Evolutionary conservation across 2,329 filamentous ascomycete genomes (phyloP).

Genomic region (Aureobasidium uvarum): DNA sequence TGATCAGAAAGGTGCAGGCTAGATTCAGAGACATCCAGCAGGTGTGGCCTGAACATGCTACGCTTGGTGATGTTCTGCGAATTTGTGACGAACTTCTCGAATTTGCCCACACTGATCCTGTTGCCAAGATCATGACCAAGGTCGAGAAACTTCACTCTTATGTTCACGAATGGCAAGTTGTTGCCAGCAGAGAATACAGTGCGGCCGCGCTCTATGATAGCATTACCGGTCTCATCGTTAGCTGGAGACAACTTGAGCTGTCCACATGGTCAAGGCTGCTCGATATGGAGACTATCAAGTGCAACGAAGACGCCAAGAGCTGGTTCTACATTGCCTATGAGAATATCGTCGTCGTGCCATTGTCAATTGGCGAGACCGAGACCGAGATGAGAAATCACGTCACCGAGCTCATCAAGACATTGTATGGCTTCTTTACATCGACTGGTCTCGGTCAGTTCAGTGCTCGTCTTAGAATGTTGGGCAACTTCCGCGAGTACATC

Average conservation of each 20-base stretch:
- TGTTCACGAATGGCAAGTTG: slow-evolving; percentile 92
- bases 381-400: slow-evolving; percentile 23
- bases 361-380: slow-evolving; percentile 51
- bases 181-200: slow-evolving; percentile 77
- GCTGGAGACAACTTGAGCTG: slow-evolving; percentile 87
- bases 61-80: slow-evolving; percentile 73
- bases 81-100: slow-evolving; percentile 73
- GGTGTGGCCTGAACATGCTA: slow-evolving; percentile 69
- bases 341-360: slow-evolving; percentile 73
- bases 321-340: slow-evolving; percentile 99
- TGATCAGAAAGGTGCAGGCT: slow-evolving; percentile 66
- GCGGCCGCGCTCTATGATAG: slow-evolving; percentile 69
- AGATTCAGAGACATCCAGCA: slow-evolving; percentile 69
- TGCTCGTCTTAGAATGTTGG: slow-evolving; percentile 70
- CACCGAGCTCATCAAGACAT: slow-evolving; percentile 61
- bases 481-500: slow-evolving; percentile 61
- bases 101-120: slow-evolving; percentile 74
- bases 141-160: slow-evolving; percentile 82
- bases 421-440: slow-evolving; percentile 74
- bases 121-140: slow-evolving; percentile 81
- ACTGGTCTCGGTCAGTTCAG: slow-evolving; percentile 76
- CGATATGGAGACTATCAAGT: slow-evolving; percentile 76
- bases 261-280: slow-evolving; percentile 89
- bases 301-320: slow-evolving; percentile 71
- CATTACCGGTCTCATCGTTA: slow-evolving; percentile 76